Conservation (phyloP, 108 stramenopile species). For the Nitzschia palea region DNA sequence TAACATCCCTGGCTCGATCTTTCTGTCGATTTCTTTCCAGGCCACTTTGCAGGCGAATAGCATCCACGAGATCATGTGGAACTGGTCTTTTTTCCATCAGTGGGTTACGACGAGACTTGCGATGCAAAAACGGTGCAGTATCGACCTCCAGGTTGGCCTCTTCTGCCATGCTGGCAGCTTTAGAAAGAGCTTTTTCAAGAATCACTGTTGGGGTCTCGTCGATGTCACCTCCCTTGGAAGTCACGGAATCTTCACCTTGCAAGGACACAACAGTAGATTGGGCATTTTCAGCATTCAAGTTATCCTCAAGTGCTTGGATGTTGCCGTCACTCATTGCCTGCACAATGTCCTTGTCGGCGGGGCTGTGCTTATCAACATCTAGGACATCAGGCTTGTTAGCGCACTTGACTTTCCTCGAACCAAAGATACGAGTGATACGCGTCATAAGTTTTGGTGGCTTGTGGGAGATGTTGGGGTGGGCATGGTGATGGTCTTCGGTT, state of each 20-base stretch:
- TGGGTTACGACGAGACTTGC: background rate
- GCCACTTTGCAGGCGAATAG: constrained; percentile 12
- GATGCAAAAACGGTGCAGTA: background rate
- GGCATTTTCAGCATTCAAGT: constrained; percentile 24
- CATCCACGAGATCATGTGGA: constrained; percentile 2
- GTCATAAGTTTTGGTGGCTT: background rate
- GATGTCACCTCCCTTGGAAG: background rate
- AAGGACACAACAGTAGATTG: background rate
- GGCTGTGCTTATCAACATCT: background rate
- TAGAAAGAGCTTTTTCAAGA: constrained; percentile 3
- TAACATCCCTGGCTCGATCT: background rate
- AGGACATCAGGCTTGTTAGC: background rate
- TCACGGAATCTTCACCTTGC: background rate
- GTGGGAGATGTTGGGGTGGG: background rate
- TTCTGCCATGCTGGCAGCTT: background rate
- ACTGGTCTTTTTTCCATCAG: background rate
- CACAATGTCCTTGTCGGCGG: background rate
- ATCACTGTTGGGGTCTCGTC: constrained; percentile 4
- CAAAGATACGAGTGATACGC: constrained; percentile 1
- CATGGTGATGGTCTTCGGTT: background rate
- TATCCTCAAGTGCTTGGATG: constrained; percentile 13
- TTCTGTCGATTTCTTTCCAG: background rate
- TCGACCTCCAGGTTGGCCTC: constrained; percentile 1
- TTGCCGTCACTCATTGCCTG: constrained; percentile 22
- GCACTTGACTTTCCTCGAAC: background rate